These are phyloP conservation scores for Rhinocladiella similis DNA, from an alignment of 2,329 filamentous ascomycete genomes.

Conservation along the genomic window DNA sequence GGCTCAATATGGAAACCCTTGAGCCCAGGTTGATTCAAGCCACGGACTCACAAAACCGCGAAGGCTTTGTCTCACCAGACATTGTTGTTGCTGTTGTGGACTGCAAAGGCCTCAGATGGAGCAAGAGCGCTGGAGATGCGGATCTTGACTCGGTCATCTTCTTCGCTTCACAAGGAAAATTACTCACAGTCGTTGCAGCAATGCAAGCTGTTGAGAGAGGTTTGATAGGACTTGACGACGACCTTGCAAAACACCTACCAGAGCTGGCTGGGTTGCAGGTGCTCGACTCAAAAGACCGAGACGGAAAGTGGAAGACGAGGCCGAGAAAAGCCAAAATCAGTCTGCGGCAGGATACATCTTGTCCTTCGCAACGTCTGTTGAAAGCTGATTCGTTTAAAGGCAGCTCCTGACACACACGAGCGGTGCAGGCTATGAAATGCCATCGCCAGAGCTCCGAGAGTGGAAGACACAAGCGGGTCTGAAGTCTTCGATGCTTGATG, in stretches of 20 bases:
- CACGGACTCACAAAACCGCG: no score
- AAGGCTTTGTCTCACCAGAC: no score
- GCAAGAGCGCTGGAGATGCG: no score
- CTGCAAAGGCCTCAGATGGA: no score
- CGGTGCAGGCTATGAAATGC: not conserved
- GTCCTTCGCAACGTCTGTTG: no score
- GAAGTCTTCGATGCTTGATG: not conserved
- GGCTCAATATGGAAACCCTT: no score
- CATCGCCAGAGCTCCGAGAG: not conserved
- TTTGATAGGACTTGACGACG: conserved; percentile 47
- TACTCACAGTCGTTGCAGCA: conserved; percentile 53
- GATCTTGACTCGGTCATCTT: no score
- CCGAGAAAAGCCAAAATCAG: conserved; percentile 21
- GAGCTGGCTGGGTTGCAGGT: conserved; percentile 51
- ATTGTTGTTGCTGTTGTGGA: no score
- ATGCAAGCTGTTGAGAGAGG: conserved; percentile 58
- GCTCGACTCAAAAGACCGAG: conserved; percentile 47
- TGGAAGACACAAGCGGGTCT: not conserved
- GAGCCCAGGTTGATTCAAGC: no score
- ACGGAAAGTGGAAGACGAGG: conserved; percentile 34
- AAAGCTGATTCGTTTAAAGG: not conserved
- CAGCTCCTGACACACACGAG: not conserved
- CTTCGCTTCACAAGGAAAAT: conserved; percentile 34
- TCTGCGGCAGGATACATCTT: not conserved
- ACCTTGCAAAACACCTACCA: conserved; percentile 48